These are phyloP conservation scores for Rhodotorula sp. DNA, from an alignment of 1,284 basidiomycete genomes.

Conservation along the genomic window DNA sequence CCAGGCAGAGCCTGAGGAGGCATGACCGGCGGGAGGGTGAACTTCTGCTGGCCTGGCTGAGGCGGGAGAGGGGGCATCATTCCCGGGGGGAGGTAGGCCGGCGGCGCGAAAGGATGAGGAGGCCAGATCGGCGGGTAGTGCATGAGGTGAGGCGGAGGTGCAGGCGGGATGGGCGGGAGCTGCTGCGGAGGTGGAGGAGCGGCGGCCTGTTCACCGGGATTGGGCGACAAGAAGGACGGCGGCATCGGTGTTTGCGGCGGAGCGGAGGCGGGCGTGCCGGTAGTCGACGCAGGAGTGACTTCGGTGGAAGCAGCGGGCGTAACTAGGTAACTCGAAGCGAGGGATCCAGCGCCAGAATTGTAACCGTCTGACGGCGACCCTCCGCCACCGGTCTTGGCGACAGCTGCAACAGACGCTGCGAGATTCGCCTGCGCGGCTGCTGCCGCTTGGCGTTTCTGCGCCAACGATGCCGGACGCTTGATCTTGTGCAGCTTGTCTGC, in stretches of 20 bases:
- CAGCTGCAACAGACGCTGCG: conserved; percentile 6
- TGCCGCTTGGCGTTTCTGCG: conserved; percentile 30
- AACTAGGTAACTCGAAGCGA: neutral
- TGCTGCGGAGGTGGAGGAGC: neutral
- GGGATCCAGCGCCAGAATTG: neutral
- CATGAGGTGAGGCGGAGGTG: neutral
- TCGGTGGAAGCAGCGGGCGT: neutral
- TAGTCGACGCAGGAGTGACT: neutral
- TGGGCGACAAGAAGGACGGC: neutral
- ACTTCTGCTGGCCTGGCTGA: neutral
- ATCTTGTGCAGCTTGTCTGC: conserved; percentile 40
- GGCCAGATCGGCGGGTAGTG: conserved; percentile 3
- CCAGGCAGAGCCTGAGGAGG: conserved; percentile 3
- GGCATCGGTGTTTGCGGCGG: neutral
- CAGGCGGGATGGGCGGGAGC: neutral
- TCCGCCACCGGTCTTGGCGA: neutral
- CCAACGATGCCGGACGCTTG: conserved; percentile 28
- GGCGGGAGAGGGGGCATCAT: neutral
- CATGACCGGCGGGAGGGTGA: neutral
- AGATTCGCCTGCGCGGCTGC: conserved; percentile 23
- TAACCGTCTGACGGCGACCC: neutral
- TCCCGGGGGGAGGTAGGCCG: neutral
- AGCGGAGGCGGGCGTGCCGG: neutral
- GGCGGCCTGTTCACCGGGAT: neutral
- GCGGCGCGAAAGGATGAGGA: conserved; percentile 2